Evolutionary conservation across 768 basidiomycete species (phyloP), one percentile per base, ranked within the genome.

Genomic region (Russula dissimulans): DNA sequence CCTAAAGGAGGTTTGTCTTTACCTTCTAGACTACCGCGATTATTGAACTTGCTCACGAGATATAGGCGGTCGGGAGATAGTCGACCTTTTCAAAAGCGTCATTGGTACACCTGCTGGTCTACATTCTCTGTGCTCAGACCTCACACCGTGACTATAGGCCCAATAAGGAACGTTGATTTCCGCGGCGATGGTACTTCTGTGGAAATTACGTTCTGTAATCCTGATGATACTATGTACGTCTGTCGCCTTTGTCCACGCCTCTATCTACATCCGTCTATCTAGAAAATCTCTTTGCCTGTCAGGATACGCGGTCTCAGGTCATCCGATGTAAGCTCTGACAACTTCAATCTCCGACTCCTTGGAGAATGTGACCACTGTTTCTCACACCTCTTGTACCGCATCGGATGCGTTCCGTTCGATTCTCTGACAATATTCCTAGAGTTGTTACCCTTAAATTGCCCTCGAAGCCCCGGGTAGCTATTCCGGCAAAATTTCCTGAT

Each of bases 201-300:
- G 53, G 79, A 82, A 61, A 74, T 87, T 47, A 75, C 77, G 2
- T 86, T 87, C 67, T 70, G 67, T 54, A 77, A 76, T 51, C 76
- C 72, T 5, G 83, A 85, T 63, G 73, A 78, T 14, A 79, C 80
- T 53, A 75, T 75, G 86, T 85, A 61, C 59, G 79, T 71, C 18
- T 34, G 5, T 34, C 49, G 47, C 29, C 39, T 54, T 54, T 45
- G 47, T 36, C 43, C 63, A 48, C 61, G 50, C 46, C 48, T 54
- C 48, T 32, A 29, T 26, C 54, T 31, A 49, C 38, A 7, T 18
- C 2, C 49, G 36, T 44, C n/a, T 22, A 1, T 39, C 18, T 43
- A 88, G 86, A 58, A 86, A 86, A 71, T 82, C 85, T 1, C 65
- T 87, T 54, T 81, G 81, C 65, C 82, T 87, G 83, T 79, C 81